A percentile compares a stretch with the other conserved stretches of the same genome.
These are phyloP conservation scores for Plasmodium relictum DNA, from an alignment of 169 alveolate genomes.

Conservation along the genomic window DNA sequence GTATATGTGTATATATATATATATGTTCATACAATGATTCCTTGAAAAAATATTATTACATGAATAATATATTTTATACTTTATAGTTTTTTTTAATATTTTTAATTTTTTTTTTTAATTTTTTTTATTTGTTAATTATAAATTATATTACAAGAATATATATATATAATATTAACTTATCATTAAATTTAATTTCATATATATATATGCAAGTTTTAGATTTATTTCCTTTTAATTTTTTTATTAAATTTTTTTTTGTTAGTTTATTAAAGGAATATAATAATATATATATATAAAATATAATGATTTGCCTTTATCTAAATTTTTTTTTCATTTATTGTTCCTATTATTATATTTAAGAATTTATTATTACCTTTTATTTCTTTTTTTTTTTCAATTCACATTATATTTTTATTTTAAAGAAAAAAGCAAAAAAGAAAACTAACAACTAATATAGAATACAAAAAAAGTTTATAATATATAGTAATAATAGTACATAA, in stretches of 20 bases:
- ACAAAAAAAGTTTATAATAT: no score
- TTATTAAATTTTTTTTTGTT: neutral
- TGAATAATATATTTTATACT: no score
- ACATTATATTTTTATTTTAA: neutral
- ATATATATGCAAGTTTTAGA: neutral
- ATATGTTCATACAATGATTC: neutral
- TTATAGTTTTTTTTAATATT: neutral
- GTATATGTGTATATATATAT: neutral
- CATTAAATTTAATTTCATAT: neutral
- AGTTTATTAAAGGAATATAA: neutral
- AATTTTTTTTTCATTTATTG: neutral
- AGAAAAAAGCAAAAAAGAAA: neutral
- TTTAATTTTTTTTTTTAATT: neutral
- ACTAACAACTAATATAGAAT: no score
- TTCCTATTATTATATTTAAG: neutral
- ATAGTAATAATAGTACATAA: no score
- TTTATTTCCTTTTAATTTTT: neutral
- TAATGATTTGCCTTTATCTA: neutral
- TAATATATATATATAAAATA: neutral
- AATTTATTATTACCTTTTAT: neutral
- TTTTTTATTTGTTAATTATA: constrained; percentile 9
- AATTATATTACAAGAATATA: neutral
- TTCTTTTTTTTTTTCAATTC: neutral
- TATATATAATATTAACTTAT: neutral
- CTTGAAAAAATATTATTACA: no score